phyloP scores from a whole-genome alignment of 371 early-diverging fungal genomes.

The Actinomucor elegans region DNA sequence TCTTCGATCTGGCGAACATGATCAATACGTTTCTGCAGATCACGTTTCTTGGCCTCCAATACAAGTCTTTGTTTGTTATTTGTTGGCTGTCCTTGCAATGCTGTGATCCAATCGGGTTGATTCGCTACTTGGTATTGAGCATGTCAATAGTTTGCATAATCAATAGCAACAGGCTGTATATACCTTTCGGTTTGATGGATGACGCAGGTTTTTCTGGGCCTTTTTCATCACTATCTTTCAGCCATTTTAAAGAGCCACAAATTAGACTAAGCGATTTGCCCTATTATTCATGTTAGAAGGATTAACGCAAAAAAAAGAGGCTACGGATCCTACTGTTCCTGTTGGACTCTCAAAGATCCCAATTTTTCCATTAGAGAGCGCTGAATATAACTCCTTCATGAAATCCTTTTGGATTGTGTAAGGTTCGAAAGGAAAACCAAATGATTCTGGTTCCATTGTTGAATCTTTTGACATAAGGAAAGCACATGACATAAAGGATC shows the following conservation, averaged over 20 bases:
- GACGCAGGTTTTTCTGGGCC: not conserved
- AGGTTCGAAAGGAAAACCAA: constrained; percentile 71
- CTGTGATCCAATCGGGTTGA: constrained; percentile 51
- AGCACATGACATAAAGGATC: too few relatives aligned
- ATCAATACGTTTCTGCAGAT: constrained; percentile 32
- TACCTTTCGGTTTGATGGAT: constrained; percentile 2
- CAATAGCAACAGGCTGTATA: too few relatives aligned
- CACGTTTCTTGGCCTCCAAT: constrained; percentile 18
- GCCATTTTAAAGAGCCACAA: constrained; percentile 84
- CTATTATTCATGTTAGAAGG: constrained; percentile 27
- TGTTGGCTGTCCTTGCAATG: constrained; percentile 21
- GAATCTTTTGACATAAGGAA: not conserved
- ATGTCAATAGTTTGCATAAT: too few relatives aligned
- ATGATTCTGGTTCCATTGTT: constrained; percentile 20
- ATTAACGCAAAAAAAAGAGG: not conserved
- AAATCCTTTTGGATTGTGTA: constrained; percentile 81
- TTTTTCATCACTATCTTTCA: constrained; percentile 52
- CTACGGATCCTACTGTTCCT: constrained; percentile 69
- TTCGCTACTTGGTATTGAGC: constrained; percentile 10
- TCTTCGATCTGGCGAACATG: constrained; percentile 22
- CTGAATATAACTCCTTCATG: constrained; percentile 73
- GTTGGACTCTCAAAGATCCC: constrained; percentile 92
- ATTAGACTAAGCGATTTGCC: constrained; percentile 89
- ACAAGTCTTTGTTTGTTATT: constrained; percentile 9
- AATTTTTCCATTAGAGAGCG: constrained; percentile 67